Evolutionary conservation across 768 basidiomycete genomes (phyloP), one percentile per base, ranked within the genome.

Genomic region (Collybiopsis luxurians): DNA sequence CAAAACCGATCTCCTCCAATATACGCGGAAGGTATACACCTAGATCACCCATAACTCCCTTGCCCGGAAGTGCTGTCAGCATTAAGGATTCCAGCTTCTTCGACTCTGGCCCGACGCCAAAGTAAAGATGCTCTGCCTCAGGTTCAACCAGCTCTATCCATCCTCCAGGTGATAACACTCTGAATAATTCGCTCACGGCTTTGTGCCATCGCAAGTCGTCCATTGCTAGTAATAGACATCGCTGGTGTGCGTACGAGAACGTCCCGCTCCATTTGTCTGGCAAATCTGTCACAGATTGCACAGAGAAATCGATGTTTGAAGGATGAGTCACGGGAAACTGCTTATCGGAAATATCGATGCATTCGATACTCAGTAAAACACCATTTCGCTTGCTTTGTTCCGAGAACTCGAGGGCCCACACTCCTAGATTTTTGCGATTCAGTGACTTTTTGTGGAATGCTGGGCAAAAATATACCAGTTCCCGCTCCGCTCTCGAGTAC

Each of bases 61-160:
- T 39, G 12, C 3, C 13, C 31, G 13, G 4, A 17, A 17, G 17
- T 5, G 15, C 24, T 19, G 31, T 24, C 17, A 21, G 23, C 23
- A 19, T 51, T 34, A 36, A 31, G n/a, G 23, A 51, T 51, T 17
- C 17, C 13, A 51, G 31, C 10, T 39, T 36, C 21, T 39, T 51
- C 17, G 50, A 51, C 4, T 39, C 2, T 4, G 50, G 50, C 19
- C 50, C 50, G 21, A 51, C 50, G 6, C 12, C 50, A 17, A 51
- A 36, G 36, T 51, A 23, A 23, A n/a, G 34, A 15, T 24, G 11
- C 36, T 51, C 38, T 10, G 36, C 31, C 15, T 51, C 31, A 12
- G 26, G 23, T 51, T 51, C 50, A 15, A 51, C 50, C 2, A 51
- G 31, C 19, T 51, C 50, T 24, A 51, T 17, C 50, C 50, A 51